A percentile compares a stretch with the other conserved stretches of the same genome.
Evolutionary conservation across 1,139 yeast species (phyloP).

Genomic region (Taphrina communis): DNA sequence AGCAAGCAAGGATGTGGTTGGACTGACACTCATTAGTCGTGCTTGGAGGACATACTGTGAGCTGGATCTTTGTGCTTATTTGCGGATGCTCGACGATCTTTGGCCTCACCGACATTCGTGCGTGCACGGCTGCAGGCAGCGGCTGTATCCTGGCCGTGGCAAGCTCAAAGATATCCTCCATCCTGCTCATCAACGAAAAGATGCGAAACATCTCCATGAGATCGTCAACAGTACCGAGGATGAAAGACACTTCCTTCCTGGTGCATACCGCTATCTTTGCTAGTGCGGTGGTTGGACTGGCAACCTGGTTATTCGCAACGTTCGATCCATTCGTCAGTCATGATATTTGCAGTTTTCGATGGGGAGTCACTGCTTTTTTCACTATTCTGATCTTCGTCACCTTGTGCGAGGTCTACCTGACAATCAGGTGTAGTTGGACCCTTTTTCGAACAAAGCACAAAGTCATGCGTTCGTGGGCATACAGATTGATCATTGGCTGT

Average conservation of each 20-base stretch:
- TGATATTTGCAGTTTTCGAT: not conserved
- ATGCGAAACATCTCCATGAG: not conserved
- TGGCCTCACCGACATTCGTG: constrained; percentile 7
- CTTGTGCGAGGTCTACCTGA: constrained; percentile 1
- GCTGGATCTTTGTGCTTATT: constrained; percentile 1
- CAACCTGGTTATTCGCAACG: not conserved
- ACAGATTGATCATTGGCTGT: constrained; percentile 4
- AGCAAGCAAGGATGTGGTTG: not conserved
- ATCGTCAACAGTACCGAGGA: not conserved
- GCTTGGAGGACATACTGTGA: not conserved
- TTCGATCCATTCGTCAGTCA: not conserved
- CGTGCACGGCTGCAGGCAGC: constrained; percentile 1
- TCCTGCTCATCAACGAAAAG: constrained; percentile 13
- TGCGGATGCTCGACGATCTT: not conserved
- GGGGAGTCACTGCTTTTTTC: not conserved
- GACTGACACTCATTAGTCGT: not conserved
- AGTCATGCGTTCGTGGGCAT: constrained; percentile 19
- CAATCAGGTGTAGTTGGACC: constrained; percentile 3
- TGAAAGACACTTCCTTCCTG: not conserved
- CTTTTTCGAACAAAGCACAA: constrained; percentile 4
- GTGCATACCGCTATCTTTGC: not conserved
- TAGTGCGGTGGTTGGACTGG: not conserved
- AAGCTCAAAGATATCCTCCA: not conserved
- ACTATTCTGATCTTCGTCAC: not conserved
- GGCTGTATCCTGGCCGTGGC: not conserved